Percentiles rank a stretch among this genome's conserved stretches.
These are phyloP conservation scores for Candolleomyces aberdarensis DNA, from an alignment of 768 basidiomycete species.

Conservation along the genomic window DNA sequence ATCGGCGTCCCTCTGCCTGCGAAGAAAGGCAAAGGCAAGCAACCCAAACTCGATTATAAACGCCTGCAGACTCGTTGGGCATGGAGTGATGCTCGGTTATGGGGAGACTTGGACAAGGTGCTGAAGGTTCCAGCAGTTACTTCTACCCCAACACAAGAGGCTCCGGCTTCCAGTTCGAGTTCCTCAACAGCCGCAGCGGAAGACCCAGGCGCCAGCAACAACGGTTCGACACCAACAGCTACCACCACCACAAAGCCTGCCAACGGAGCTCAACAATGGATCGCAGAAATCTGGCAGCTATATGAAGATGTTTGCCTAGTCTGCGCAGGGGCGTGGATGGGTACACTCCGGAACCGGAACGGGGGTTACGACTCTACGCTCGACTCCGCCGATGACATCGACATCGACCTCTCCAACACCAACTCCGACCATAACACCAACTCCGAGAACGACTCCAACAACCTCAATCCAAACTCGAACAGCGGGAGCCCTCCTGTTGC, in stretches of 20 bases:
- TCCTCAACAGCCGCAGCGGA: not conserved
- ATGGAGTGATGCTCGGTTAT: slow-evolving; percentile 7
- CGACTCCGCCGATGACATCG: not conserved
- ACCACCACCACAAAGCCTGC: not conserved
- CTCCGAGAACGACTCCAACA: no score
- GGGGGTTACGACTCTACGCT: not conserved
- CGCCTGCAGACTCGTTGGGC: slow-evolving; percentile 6
- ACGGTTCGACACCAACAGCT: not conserved
- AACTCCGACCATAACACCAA: no score
- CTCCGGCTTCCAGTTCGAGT: not conserved
- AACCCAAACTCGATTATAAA: not conserved
- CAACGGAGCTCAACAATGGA: slow-evolving; percentile 23
- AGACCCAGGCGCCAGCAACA: not conserved
- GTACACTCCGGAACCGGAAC: slow-evolving; percentile 46
- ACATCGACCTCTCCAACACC: not conserved
- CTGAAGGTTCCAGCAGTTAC: not conserved
- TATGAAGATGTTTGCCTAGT: slow-evolving; percentile 85
- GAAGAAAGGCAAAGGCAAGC: not conserved
- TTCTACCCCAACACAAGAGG: no score
- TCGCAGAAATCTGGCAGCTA: slow-evolving; percentile 76
- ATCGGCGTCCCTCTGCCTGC: not conserved
- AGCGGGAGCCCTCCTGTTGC: no score
- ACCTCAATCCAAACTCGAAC: no score
- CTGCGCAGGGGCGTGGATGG: slow-evolving; percentile 82
- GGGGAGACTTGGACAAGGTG: slow-evolving; percentile 6